Conservation (phyloP, 2,329 filamentous ascomycete species). For the Cercospora sp. region DNA sequence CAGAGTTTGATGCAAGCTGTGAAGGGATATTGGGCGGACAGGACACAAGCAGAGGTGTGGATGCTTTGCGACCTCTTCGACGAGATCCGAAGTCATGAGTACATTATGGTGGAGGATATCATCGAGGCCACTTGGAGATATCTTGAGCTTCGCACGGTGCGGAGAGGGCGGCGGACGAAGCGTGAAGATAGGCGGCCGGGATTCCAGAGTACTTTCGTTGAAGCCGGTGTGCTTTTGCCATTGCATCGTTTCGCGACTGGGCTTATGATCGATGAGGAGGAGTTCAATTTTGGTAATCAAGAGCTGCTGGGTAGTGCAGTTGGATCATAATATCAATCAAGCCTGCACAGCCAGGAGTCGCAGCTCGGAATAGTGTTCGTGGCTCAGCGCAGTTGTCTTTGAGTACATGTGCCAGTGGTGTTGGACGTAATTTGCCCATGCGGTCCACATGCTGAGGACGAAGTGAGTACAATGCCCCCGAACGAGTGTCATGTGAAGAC, state of each 20-base stretch:
- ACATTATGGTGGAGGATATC: conserved; percentile 12
- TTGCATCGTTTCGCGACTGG: conserved; percentile 18
- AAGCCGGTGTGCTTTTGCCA: conserved; percentile 14
- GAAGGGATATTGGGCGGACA: conserved; percentile 21
- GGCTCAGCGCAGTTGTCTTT: not conserved
- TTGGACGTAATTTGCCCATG: not conserved
- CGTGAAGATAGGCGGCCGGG: not conserved
- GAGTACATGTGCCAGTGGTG: not conserved
- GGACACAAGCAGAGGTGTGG: conserved; percentile 14
- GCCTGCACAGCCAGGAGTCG: not conserved
- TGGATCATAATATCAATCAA: not conserved
- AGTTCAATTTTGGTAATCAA: conserved; percentile 7
- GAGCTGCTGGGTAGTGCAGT: not conserved
- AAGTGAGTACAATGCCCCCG: not conserved
- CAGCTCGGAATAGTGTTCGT: not conserved
- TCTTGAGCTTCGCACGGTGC: conserved; percentile 8
- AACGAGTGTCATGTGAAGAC: not conserved
- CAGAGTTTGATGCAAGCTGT: conserved; percentile 15
- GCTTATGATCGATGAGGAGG: conserved; percentile 17
- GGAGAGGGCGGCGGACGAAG: conserved; percentile 6
- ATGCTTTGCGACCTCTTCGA: conserved; percentile 21
- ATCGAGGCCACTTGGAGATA: conserved; percentile 14
- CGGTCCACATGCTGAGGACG: not conserved
- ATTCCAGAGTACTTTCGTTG: conserved; percentile 12
- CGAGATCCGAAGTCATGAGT: conserved; percentile 20